These are phyloP conservation scores for Peronospora belbahrii DNA, from an alignment of 352 stramenopile genomes.

Conservation along the genomic window DNA sequence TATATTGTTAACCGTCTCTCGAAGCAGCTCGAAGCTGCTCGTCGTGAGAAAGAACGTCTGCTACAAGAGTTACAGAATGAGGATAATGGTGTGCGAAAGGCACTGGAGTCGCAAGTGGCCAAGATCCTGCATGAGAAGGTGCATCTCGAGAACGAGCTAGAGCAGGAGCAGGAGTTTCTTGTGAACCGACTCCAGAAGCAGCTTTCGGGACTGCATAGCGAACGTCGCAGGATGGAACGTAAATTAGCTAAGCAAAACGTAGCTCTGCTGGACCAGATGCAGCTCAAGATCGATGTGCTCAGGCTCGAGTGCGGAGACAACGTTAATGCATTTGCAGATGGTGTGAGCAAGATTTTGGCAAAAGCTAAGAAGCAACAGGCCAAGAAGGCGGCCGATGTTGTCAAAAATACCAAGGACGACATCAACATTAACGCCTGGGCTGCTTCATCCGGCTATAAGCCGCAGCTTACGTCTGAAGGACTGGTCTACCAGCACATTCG, in stretches of 20 bases:
- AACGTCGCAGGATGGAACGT: conserved; percentile 67
- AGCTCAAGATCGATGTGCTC: conserved; percentile 54
- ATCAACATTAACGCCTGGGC: conserved; percentile 42
- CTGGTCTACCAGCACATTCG: conserved; percentile 66
- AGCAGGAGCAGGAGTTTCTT: conserved; percentile 84
- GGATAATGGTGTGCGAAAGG: conserved; percentile 50
- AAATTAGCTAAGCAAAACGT: conserved; percentile 72
- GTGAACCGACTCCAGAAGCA: conserved; percentile 84
- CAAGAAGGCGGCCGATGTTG: conserved; percentile 38
- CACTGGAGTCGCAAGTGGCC: conserved; percentile 70
- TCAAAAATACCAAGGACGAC: conserved; percentile 57
- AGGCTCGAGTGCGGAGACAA: conserved; percentile 50
- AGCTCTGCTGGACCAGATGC: conserved; percentile 56
- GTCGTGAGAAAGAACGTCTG: conserved; percentile 60
- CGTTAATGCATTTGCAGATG: conserved; percentile 49
- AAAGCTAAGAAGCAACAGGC: conserved; percentile 52
- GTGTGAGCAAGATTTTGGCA: conserved; percentile 35
- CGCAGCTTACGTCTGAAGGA: conserved; percentile 38
- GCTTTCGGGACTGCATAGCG: conserved; percentile 50
- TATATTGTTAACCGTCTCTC: conserved; percentile 90
- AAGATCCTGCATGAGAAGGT: conserved; percentile 83
- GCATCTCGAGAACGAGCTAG: conserved; percentile 77
- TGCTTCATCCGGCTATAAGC: conserved; percentile 19
- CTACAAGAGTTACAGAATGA: conserved; percentile 60
- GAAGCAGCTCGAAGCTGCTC: conserved; percentile 72